These are phyloP conservation scores for Pyrrhoderma lamaoense DNA, from an alignment of 1,284 basidiomycete genomes.

Conservation along the genomic window DNA sequence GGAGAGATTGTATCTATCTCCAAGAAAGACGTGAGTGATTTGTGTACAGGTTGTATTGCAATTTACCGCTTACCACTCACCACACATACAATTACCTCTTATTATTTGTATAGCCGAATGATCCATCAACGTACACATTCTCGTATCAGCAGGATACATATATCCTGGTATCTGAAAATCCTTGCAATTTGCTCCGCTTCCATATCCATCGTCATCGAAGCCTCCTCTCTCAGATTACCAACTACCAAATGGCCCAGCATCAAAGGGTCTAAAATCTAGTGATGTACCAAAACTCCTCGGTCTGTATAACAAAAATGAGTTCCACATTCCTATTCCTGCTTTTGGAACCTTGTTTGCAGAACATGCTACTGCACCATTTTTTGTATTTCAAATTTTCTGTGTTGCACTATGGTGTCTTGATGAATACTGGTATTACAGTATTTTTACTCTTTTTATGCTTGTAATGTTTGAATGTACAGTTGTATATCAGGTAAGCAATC, in stretches of 20 bases:
- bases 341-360: conserved; percentile 86
- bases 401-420: conserved; percentile 94
- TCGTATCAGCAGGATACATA: conserved; percentile 96
- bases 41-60: neutral
- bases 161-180: conserved; percentile 54
- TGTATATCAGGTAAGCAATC: conserved; percentile 85
- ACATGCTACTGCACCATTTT: conserved; percentile 92
- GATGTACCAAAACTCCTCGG: conserved; percentile 42
- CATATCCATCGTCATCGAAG: conserved; percentile 79
- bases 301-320: conserved; percentile 87
- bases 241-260: conserved; percentile 33
- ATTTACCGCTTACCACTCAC: neutral
- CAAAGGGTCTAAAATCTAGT: conserved; percentile 33
- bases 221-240: conserved; percentile 71
- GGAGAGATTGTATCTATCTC: conserved; percentile 83
- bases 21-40: conserved; percentile 43
- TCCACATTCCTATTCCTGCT: conserved; percentile 90
- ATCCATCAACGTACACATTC: conserved; percentile 73
- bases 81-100: neutral
- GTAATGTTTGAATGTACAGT: conserved; percentile 96
- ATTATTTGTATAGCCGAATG: conserved; percentile 27
- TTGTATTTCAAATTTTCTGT: conserved; percentile 95
- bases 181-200: conserved; percentile 74
- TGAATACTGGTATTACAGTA: conserved; percentile 96
- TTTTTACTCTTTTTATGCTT: conserved; percentile 97